Conservation (phyloP, 768 basidiomycete genomes). For the Gloeostereum incarnatum region DNA sequence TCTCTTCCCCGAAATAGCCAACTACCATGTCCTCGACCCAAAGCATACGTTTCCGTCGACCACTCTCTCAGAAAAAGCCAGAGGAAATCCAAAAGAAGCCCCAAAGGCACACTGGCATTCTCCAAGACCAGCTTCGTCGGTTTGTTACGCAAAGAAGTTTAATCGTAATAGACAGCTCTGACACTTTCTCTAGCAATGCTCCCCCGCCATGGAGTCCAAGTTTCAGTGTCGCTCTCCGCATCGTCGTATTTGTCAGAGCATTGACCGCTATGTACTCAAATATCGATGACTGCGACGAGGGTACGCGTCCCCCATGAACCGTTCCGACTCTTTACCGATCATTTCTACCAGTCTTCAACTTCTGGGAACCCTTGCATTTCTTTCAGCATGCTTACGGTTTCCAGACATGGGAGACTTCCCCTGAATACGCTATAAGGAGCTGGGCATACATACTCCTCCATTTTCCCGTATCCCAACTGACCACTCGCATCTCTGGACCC, state of each 20-base stretch:
- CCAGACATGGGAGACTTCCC: slow-evolving; percentile 97
- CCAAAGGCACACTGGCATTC: slow-evolving; percentile 49
- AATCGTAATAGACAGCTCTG: slow-evolving; percentile 33
- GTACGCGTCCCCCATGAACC: slow-evolving; percentile 24
- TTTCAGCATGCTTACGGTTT: slow-evolving; percentile 80
- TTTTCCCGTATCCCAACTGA: slow-evolving; percentile 50
- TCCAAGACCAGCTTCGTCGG: slow-evolving; percentile 79
- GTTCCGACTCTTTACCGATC: slow-evolving; percentile 4
- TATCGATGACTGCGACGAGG: slow-evolving; percentile 96
- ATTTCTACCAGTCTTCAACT: slow-evolving; percentile 76
- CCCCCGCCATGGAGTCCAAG: slow-evolving; percentile 80
- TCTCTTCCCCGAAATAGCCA: background rate
- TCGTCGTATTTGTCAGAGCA: slow-evolving; percentile 74
- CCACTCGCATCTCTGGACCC: slow-evolving; percentile 44
- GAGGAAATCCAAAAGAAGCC: slow-evolving; percentile 15
- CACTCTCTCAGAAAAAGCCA: slow-evolving; percentile 20
- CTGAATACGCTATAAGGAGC: slow-evolving; percentile 83
- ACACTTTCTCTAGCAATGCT: no score
- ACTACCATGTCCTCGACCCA: slow-evolving; percentile 16
- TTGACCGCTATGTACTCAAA: slow-evolving; percentile 91
- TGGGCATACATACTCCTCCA: slow-evolving; percentile 92
- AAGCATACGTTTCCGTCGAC: slow-evolving; percentile 41
- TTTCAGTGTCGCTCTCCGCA: slow-evolving; percentile 75
- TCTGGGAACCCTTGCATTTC: slow-evolving; percentile 97
- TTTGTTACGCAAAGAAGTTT: slow-evolving; percentile 15